These are phyloP conservation scores for Stephania yunnanensis DNA, from an alignment of 164 flowering plant species.

Conservation along the genomic window DNA sequence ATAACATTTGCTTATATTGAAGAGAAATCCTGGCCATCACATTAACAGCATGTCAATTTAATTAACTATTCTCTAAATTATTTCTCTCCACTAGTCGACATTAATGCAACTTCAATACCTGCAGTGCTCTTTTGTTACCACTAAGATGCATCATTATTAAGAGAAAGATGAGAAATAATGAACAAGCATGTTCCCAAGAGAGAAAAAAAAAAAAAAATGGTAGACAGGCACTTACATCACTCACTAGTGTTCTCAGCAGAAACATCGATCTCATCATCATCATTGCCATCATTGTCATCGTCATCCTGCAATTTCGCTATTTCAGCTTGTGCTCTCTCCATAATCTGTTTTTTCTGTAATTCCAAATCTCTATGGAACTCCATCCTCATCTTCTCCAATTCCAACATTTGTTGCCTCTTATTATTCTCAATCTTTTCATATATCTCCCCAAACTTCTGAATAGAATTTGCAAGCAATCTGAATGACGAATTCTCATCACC, in stretches of 20 bases:
- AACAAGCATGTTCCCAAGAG: neutral
- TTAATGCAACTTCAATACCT: too few relatives aligned
- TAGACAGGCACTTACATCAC: conserved; percentile 18
- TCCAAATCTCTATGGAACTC: conserved; percentile 86
- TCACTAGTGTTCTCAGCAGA: conserved; percentile 34
- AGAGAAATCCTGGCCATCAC: too few relatives aligned
- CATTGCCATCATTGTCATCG: conserved; percentile 42
- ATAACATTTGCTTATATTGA: too few relatives aligned
- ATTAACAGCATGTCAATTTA: too few relatives aligned
- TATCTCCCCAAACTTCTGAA: conserved; percentile 67
- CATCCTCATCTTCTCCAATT: conserved; percentile 87
- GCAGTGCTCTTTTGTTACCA: neutral
- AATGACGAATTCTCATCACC: conserved; percentile 36
- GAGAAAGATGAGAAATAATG: neutral
- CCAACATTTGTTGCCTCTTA: conserved; percentile 83
- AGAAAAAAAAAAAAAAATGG: neutral
- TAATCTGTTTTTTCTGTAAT: conserved; percentile 66
- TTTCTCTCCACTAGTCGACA: neutral
- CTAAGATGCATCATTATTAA: neutral
- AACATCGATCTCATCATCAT: conserved; percentile 36
- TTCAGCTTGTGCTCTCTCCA: conserved; percentile 77
- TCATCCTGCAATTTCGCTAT: conserved; percentile 57
- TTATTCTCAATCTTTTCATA: conserved; percentile 84
- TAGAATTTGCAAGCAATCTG: conserved; percentile 67
- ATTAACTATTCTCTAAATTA: too few relatives aligned